phyloP scores from a whole-genome alignment of 2,329 filamentous ascomycete species.

The Onygena corvina region DNA sequence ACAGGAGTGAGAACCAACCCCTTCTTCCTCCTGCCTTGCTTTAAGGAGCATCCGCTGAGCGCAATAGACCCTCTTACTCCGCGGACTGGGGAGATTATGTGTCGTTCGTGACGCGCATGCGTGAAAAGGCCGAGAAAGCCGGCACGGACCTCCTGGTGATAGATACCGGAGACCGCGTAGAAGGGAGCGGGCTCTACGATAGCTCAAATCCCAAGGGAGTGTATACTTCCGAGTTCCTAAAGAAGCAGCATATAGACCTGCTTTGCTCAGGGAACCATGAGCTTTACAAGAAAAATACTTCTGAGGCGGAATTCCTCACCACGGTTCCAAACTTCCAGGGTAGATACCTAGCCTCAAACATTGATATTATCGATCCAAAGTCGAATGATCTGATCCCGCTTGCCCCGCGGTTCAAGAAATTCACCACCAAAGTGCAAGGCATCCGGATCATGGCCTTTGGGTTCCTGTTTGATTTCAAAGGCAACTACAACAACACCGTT shows the following conservation, averaged over 20 bases:
- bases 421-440: constrained; percentile 80
- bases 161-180: constrained; percentile 85
- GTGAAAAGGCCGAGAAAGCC: constrained; percentile 60
- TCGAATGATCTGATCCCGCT: constrained; percentile 62
- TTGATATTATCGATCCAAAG: constrained; percentile 69
- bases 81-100: constrained; percentile 98
- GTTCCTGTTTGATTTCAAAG: constrained; percentile 87
- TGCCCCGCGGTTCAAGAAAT: constrained; percentile 72
- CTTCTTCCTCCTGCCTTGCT: constrained; percentile 7
- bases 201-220: constrained; percentile 74
- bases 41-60: neutral
- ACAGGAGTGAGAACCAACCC: constrained; percentile 58
- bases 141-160: constrained; percentile 82
- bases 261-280: constrained; percentile 90
- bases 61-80: constrained; percentile 32
- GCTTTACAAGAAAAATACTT: constrained; percentile 70
- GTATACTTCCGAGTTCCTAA: constrained; percentile 79
- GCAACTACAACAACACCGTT: constrained; percentile 80
- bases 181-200: constrained; percentile 92
- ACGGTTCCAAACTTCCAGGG: constrained; percentile 74
- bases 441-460: constrained; percentile 79
- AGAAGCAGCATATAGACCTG: constrained; percentile 69
- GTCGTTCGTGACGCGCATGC: constrained; percentile 78
- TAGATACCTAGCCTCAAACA: constrained; percentile 78
- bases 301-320: constrained; percentile 61